Evolutionary conservation across 164 flowering plant genomes (phyloP).

Genomic region (Macadamia integrifolia): DNA sequence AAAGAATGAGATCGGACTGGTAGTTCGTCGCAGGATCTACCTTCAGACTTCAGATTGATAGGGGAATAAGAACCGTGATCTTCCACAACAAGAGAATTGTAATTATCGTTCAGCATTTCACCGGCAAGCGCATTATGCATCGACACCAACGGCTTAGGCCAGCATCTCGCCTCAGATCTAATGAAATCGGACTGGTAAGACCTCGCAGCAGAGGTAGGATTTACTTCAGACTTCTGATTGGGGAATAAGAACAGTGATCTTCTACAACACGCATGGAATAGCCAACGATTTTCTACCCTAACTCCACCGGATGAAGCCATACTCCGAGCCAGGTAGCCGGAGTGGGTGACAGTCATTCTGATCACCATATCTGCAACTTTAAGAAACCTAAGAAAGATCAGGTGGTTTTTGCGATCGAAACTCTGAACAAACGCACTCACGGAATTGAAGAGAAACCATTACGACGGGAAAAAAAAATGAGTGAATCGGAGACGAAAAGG

Average conservation of each 20-base stretch:
- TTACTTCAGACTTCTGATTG: slow-evolving; percentile 27
- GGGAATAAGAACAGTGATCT: slow-evolving; percentile 29
- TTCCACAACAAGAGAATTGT: slow-evolving; percentile 10
- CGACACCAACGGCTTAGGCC: slow-evolving; percentile 14
- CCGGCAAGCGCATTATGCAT: slow-evolving; percentile 12
- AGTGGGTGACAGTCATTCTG: slow-evolving; percentile 45
- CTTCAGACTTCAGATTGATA: slow-evolving; percentile 24
- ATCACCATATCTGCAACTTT: slow-evolving; percentile 49
- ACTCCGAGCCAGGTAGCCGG: slow-evolving; percentile 59
- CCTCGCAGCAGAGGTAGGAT: slow-evolving; percentile 12
- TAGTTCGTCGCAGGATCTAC: slow-evolving; percentile 17
- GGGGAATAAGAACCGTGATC: slow-evolving; percentile 25
- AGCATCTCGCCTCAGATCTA: slow-evolving; percentile 9
- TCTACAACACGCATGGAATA: slow-evolving; percentile 41
- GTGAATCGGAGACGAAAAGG: too few species aligned
- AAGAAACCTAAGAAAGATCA: not conserved
- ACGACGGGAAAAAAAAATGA: too few species aligned
- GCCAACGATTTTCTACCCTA: slow-evolving; percentile 29
- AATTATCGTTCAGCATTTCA: not conserved
- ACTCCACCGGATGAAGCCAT: slow-evolving; percentile 37
- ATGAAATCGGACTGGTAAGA: slow-evolving; percentile 12
- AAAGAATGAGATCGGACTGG: slow-evolving; percentile 9
- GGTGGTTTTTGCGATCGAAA: not conserved
- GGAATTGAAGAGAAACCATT: too few species aligned
- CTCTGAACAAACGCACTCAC: too few species aligned